Conservation (phyloP, 2,329 filamentous ascomycete genomes). For the Lojkania enalia region DNA sequence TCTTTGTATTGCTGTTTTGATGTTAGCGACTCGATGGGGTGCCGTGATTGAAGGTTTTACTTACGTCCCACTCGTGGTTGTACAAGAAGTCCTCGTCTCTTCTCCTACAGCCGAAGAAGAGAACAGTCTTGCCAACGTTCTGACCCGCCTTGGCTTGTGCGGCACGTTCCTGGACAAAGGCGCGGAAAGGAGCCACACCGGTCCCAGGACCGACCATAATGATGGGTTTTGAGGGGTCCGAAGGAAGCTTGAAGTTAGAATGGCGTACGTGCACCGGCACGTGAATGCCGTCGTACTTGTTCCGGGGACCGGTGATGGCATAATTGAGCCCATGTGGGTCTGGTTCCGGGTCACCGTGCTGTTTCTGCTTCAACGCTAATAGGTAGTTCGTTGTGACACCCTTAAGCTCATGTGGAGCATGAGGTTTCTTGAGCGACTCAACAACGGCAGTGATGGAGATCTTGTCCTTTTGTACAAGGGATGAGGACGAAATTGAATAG, state of each 20-base stretch:
- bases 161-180: slow-evolving; percentile 90
- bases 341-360: slow-evolving; percentile 82
- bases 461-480: slow-evolving; percentile 88
- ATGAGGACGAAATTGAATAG: slow-evolving; percentile 99
- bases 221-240: slow-evolving; percentile 88
- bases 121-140: slow-evolving; percentile 79
- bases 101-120: slow-evolving; percentile 96
- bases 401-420: slow-evolving; percentile 77
- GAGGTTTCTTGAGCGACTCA: slow-evolving; percentile 77
- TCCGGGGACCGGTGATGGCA: slow-evolving; percentile 82
- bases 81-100: slow-evolving; percentile 91
- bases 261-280: slow-evolving; percentile 95
- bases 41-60: no score
- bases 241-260: slow-evolving; percentile 98
- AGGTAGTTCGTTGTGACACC: slow-evolving; percentile 98
- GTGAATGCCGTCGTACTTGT: slow-evolving; percentile 96
- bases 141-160: slow-evolving; percentile 79
- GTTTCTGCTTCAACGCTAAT: slow-evolving; percentile 92
- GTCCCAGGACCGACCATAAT: slow-evolving; percentile 97
- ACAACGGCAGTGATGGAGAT: slow-evolving; percentile 95
- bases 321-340: slow-evolving; percentile 85
- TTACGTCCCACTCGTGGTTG: slow-evolving; percentile 86
- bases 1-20: slow-evolving; percentile 73
- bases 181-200: slow-evolving; percentile 94
- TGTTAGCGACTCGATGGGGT: no score